Conservation (phyloP, 2,329 filamentous ascomycete genomes). For the Lecanicillium sp. region DNA sequence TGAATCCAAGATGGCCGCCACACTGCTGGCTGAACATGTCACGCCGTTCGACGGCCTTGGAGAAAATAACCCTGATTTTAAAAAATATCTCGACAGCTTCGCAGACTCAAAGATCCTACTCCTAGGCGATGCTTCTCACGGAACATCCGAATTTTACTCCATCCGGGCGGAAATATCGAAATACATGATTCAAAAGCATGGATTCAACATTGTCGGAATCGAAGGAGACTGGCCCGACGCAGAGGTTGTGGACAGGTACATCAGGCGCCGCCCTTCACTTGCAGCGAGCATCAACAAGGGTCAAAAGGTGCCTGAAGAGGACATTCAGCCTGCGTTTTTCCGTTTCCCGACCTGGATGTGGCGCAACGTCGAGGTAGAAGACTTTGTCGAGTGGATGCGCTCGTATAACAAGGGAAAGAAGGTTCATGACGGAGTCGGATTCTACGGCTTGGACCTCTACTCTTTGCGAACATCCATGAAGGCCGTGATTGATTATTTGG, state of each 20-base stretch:
- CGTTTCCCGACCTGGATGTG: constrained; percentile 49
- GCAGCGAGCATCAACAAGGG: constrained; percentile 19
- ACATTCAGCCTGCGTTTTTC: constrained; percentile 31
- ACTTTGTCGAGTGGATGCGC: constrained; percentile 43
- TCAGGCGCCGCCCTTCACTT: constrained; percentile 32
- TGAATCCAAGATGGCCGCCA: too few species aligned
- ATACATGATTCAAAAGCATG: constrained; percentile 37
- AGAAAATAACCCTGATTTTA: too few species aligned
- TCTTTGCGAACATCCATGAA: constrained; percentile 36
- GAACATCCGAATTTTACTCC: constrained; percentile 46
- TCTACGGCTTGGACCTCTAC: constrained; percentile 45
- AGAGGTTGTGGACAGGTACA: constrained; percentile 40
- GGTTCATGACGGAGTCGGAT: constrained; percentile 19
- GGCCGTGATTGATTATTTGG: constrained; percentile 39
- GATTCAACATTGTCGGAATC: constrained; percentile 40
- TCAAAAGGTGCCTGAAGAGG: constrained; percentile 10
- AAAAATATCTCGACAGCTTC: constrained; percentile 10
- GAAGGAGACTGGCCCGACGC: constrained; percentile 48
- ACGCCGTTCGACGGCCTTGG: too few species aligned
- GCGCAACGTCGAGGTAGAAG: constrained; percentile 42
- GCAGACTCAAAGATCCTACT: constrained; percentile 15
- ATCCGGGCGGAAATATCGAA: constrained; percentile 43
- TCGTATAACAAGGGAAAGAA: constrained; percentile 25
- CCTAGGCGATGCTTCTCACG: constrained; percentile 29
- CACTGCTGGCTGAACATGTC: too few species aligned